phyloP scores from a whole-genome alignment of 176 grass and related monocot genomes.

The sorghum (Sorghum bicolor) region Sorghum_bicolor_NCBIv3 NC_012870.2:1532001-1532500 shows the following conservation, averaged over 20 bases:
- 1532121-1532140: slow-evolving; percentile 1
- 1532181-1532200: slow-evolving; percentile 12
- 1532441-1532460: slow-evolving; percentile 20
- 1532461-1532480: slow-evolving; percentile 49
- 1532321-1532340: neutral
- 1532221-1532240: neutral
- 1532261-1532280: neutral
- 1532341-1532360: neutral
- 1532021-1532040: neutral
- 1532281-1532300: neutral
- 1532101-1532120: neutral
- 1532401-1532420: slow-evolving; percentile 53
- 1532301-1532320: neutral
- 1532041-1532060: too few relatives aligned
- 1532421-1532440: slow-evolving; percentile 33
- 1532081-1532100: neutral
- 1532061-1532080: too few relatives aligned
- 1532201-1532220: slow-evolving; percentile 12
- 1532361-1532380: slow-evolving; percentile 26
- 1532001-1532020: neutral
- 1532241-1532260: neutral
- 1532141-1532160: neutral
- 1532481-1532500: slow-evolving; percentile 50
- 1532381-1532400: slow-evolving; percentile 7
- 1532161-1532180: slow-evolving; percentile 9